phyloP scores from a whole-genome alignment of 2,329 filamentous ascomycete species.

The Fusarium fujikuroi region DNA sequence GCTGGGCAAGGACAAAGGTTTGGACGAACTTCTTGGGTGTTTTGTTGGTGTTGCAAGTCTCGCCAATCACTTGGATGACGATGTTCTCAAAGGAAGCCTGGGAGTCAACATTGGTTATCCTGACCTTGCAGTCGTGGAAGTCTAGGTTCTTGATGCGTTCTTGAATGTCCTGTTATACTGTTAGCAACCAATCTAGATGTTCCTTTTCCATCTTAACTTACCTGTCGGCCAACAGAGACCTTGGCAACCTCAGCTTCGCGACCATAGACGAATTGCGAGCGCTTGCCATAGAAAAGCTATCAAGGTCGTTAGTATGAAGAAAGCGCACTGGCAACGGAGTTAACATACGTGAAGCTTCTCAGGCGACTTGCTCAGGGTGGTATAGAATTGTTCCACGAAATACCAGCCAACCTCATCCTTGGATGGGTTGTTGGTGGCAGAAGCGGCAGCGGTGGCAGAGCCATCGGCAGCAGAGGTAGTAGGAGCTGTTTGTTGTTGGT shows the following conservation, averaged over 20 bases:
- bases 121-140: constrained; percentile 98
- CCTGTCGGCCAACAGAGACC: constrained; percentile 87
- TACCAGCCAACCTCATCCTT: constrained; percentile 99
- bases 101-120: constrained; percentile 96
- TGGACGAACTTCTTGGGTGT: constrained; percentile 97
- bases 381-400: constrained; percentile 99
- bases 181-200: constrained; percentile 16
- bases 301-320: constrained; percentile 17
- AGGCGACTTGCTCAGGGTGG: constrained; percentile 91
- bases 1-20: constrained; percentile 95
- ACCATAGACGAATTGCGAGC: constrained; percentile 93
- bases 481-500: constrained; percentile 53
- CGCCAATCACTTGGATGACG: constrained; percentile 96
- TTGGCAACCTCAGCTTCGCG: constrained; percentile 88
- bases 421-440: constrained; percentile 61
- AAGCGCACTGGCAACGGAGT: not conserved
- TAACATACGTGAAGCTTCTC: constrained; percentile 84
- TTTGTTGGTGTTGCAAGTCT: constrained; percentile 92
- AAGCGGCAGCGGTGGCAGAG: constrained; percentile 45
- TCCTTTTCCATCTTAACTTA: constrained; percentile 50
- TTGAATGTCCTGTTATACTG: constrained; percentile 78
- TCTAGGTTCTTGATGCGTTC: constrained; percentile 93
- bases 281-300: constrained; percentile 93
- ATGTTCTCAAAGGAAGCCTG: constrained; percentile 94
- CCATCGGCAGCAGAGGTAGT: constrained; percentile 46